These are phyloP conservation scores for Achaetomium macrosporum DNA, from an alignment of 2,329 filamentous ascomycete species.

Conservation along the genomic window DNA sequence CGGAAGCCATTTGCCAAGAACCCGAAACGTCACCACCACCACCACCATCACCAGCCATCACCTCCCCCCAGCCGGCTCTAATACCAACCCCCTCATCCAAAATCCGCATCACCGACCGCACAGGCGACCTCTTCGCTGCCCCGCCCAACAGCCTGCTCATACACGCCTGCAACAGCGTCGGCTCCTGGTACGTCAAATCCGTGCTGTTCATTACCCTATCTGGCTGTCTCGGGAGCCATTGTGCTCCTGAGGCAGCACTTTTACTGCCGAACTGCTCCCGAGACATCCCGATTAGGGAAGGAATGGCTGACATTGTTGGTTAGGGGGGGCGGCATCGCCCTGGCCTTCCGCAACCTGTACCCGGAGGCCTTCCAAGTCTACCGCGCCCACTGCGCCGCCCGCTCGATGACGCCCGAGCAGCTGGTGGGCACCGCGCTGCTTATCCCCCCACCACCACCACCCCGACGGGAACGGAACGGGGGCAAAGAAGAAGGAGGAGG, in stretches of 20 bases:
- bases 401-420: background rate
- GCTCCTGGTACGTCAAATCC: too few relatives aligned
- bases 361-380: conserved; percentile 18
- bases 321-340: conserved; percentile 20
- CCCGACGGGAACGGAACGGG: too few relatives aligned
- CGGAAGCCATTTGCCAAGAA: background rate
- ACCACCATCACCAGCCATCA: background rate
- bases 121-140: conserved; percentile 19
- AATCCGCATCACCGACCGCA: conserved; percentile 13
- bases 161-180: conserved; percentile 23
- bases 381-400: conserved; percentile 16
- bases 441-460: conserved; percentile 17
- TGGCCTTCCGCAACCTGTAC: conserved; percentile 15
- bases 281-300: too few relatives aligned
- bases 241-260: too few relatives aligned
- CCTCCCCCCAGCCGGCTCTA: background rate
- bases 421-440: conserved; percentile 20
- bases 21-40: background rate
- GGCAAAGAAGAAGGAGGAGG: background rate
- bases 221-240: too few relatives aligned
- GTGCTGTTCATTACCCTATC: too few relatives aligned
- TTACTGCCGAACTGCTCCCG: too few relatives aligned
- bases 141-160: conserved; percentile 20
- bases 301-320: too few relatives aligned
- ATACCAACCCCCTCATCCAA: background rate